Conservation (phyloP, 2,329 filamentous ascomycete species). For the Didymella glomerata region DNA sequence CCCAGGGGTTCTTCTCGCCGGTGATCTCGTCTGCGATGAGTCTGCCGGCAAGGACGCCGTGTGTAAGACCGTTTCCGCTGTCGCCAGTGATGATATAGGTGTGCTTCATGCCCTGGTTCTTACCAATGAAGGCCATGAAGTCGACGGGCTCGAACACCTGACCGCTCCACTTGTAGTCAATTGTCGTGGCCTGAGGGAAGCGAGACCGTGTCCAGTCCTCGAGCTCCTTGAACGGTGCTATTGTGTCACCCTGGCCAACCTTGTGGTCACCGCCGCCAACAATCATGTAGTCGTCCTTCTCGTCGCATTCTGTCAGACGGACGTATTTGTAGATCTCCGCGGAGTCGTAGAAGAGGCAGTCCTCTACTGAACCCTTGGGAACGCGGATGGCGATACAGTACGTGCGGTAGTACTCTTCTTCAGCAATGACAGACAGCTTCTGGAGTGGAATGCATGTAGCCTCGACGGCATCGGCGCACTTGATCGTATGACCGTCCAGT, state of each 20-base stretch:
- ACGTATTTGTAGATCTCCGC: slow-evolving; percentile 66
- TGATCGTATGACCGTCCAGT: slow-evolving; percentile 57
- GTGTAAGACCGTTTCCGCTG: slow-evolving; percentile 65
- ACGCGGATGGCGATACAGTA: slow-evolving; percentile 66
- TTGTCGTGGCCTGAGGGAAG: slow-evolving; percentile 59
- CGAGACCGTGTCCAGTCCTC: slow-evolving; percentile 63
- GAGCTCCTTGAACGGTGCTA: slow-evolving; percentile 60
- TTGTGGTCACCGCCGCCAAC: slow-evolving; percentile 67
- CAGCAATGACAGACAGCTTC: slow-evolving; percentile 61
- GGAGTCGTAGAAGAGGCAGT: slow-evolving; percentile 65
- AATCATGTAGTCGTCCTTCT: slow-evolving; percentile 63
- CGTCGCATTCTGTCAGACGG: slow-evolving; percentile 62
- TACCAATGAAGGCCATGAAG: slow-evolving; percentile 64
- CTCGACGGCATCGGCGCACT: slow-evolving; percentile 60
- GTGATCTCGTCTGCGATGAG: slow-evolving; percentile 65
- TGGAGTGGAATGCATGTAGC: slow-evolving; percentile 65
- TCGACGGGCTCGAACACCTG: slow-evolving; percentile 66
- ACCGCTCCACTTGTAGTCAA: slow-evolving; percentile 67
- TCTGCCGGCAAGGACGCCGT: slow-evolving; percentile 62
- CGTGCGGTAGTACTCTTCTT: slow-evolving; percentile 63
- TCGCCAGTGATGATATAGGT: slow-evolving; percentile 66
- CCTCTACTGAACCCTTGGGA: slow-evolving; percentile 61
- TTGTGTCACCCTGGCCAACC: slow-evolving; percentile 61
- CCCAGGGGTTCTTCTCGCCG: slow-evolving; percentile 60
- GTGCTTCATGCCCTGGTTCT: slow-evolving; percentile 61